Conservation (phyloP, 306 rosid species). For the Vigna nakashimae region DNA sequence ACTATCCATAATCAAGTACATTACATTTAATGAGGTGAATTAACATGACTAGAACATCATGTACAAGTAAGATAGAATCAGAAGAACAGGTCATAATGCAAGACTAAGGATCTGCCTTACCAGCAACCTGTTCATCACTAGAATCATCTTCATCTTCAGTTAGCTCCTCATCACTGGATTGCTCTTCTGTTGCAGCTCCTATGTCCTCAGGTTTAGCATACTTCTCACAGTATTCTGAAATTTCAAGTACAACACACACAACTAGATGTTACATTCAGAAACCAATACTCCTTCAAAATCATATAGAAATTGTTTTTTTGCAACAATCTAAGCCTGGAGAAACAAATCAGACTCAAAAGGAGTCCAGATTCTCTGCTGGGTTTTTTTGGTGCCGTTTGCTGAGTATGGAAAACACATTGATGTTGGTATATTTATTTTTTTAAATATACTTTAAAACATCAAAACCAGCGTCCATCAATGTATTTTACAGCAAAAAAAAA, state of each 20-base stretch:
- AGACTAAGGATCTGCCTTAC: constrained; percentile 60
- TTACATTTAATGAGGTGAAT: constrained; percentile 56
- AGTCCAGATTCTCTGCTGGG: not conserved
- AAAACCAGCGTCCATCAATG: too few relatives aligned
- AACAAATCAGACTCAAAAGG: constrained; percentile 20
- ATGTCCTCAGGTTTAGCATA: constrained; percentile 62
- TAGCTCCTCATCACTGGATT: constrained; percentile 66
- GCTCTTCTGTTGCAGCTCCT: constrained; percentile 58
- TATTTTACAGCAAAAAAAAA: too few relatives aligned
- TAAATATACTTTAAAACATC: too few relatives aligned
- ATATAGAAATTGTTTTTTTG: not conserved
- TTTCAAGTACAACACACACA: constrained; percentile 17
- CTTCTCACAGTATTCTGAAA: constrained; percentile 62
- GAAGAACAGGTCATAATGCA: constrained; percentile 34
- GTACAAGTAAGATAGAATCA: constrained; percentile 47
- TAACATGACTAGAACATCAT: constrained; percentile 53
- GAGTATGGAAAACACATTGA: too few relatives aligned
- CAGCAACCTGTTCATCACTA: constrained; percentile 64
- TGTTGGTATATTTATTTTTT: too few relatives aligned
- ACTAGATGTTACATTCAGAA: constrained; percentile 8
- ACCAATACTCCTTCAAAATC: constrained; percentile 14
- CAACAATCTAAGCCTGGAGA: constrained; percentile 19
- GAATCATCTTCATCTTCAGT: constrained; percentile 64
- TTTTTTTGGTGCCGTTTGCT: too few relatives aligned
- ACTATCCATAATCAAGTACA: constrained; percentile 54